Conservation (phyloP, 164 flowering plant species). For the Stephania yunnanensis region DNA sequence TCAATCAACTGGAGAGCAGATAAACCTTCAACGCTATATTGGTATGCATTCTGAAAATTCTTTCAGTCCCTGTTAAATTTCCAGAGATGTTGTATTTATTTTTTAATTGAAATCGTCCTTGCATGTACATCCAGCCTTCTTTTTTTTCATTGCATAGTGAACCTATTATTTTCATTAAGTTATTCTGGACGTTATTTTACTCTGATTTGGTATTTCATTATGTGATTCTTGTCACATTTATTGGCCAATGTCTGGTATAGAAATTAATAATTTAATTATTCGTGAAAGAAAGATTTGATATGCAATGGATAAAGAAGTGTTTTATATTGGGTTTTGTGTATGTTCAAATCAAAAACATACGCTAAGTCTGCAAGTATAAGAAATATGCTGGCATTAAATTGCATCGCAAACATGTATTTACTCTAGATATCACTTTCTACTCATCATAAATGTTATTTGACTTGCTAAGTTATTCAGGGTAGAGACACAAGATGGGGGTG, state of each 20-base stretch:
- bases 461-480: constrained; percentile 45
- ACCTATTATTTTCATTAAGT: neutral
- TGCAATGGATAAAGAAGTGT: neutral
- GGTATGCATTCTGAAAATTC: constrained; percentile 34
- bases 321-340: too few relatives aligned
- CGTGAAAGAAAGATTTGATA: neutral
- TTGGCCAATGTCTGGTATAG: neutral
- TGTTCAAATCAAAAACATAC: too few relatives aligned
- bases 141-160: neutral
- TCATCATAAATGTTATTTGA: constrained; percentile 5
- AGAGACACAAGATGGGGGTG: constrained; percentile 99
- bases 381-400: neutral
- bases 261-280: too few relatives aligned
- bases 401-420: neutral
- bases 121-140: neutral
- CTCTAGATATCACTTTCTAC: neutral
- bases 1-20: constrained; percentile 96
- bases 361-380: too few relatives aligned
- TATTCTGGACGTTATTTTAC: neutral
- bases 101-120: too few relatives aligned
- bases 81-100: too few relatives aligned
- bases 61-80: too few relatives aligned
- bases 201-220: neutral
- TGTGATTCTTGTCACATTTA: neutral
- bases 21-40: constrained; percentile 76